A percentile compares a stretch with the other conserved stretches of the same genome.
Evolutionary conservation across 2,329 filamentous ascomycete genomes (phyloP).

Genomic region (Sporothrix variecibatus): DNA sequence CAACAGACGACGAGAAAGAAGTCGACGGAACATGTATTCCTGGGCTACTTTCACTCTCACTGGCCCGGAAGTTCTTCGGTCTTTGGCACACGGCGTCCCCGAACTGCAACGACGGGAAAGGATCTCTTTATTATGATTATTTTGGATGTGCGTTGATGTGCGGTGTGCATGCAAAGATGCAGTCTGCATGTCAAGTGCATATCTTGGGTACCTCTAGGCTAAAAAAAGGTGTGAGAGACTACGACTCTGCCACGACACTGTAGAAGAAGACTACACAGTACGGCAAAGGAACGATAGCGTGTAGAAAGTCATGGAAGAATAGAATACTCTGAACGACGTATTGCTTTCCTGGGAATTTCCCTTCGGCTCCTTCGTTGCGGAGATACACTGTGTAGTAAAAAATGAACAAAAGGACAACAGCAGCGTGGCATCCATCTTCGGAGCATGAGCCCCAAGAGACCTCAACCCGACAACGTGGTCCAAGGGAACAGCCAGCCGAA

Average conservation of each 20-base stretch:
- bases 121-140: background rate
- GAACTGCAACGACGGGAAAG: conserved; percentile 4
- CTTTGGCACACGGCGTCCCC: conserved; percentile 13
- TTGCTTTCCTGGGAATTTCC: background rate
- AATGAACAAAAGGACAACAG: background rate
- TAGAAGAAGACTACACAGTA: background rate
- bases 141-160: background rate
- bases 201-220: background rate
- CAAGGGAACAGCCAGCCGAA: background rate
- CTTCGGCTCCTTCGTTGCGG: background rate
- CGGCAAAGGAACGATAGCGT: background rate
- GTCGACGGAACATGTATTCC: too few relatives aligned
- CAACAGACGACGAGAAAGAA: background rate
- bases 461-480: conserved; percentile 1
- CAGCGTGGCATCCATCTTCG: background rate
- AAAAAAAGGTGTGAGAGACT: background rate
- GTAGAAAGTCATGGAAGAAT: background rate
- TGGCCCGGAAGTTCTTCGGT: conserved; percentile 14
- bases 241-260: background rate
- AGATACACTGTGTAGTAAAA: background rate
- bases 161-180: background rate
- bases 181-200: background rate
- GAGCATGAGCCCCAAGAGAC: background rate
- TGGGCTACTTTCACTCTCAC: background rate
- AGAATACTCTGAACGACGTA: background rate